A percentile compares a stretch with the other conserved stretches of the same genome.
Conservation (phyloP, 73 alveolate species). For the Uronychia setigera region DNA sequence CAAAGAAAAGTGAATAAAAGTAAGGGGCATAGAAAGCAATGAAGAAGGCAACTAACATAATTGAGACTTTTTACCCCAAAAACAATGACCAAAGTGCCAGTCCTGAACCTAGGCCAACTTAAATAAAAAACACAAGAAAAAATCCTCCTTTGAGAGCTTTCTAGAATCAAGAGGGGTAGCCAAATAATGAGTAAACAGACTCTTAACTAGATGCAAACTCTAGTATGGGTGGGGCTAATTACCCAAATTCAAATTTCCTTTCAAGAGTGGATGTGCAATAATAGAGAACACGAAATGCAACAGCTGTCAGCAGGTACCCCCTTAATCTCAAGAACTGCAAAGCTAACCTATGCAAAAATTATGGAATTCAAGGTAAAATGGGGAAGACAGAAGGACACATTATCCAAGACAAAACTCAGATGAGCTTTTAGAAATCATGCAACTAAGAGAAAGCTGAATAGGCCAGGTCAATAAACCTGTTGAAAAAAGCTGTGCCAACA, state of each 20-base stretch:
- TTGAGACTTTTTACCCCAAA: not conserved
- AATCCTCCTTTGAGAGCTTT: too few species aligned
- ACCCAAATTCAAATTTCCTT: not conserved
- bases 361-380: not conserved
- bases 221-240: too few species aligned
- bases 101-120: not conserved
- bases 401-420: not conserved
- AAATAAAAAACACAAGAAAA: too few species aligned
- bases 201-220: too few species aligned
- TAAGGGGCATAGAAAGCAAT: too few species aligned
- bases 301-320: slow-evolving; percentile 1
- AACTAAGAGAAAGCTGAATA: not conserved
- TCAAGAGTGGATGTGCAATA: not conserved
- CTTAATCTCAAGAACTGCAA: not conserved
- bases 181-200: too few species aligned
- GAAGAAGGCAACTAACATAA: not conserved
- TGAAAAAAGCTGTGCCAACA: too few species aligned
- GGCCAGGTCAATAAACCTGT: too few species aligned
- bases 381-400: too few species aligned
- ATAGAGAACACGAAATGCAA: not conserved
- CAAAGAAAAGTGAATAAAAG: too few species aligned
- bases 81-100: not conserved
- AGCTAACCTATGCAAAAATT: not conserved
- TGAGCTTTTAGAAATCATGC: not conserved
- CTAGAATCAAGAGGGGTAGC: too few species aligned